phyloP scores from a whole-genome alignment of 257 asterid genomes.

The Solanum medicagineum region DNA sequence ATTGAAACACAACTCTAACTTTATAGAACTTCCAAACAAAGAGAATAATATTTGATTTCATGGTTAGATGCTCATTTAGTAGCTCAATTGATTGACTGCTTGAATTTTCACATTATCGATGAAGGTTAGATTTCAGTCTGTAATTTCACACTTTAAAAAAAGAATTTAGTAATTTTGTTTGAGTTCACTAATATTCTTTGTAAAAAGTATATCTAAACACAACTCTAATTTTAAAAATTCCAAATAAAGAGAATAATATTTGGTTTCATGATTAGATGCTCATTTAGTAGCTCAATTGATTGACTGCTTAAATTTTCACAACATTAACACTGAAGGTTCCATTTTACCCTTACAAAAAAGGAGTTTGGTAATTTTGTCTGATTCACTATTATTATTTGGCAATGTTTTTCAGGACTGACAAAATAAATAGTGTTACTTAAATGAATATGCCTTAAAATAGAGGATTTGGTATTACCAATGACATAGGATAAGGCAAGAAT shows the following conservation, averaged over 20 bases:
- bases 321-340: not conserved
- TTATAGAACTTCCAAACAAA: not conserved
- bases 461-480: conserved; percentile 9
- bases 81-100: not conserved
- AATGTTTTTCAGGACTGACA: not conserved
- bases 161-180: not conserved
- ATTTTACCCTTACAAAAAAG: not conserved
- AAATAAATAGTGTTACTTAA: not conserved
- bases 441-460: not conserved
- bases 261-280: not conserved
- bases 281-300: not conserved
- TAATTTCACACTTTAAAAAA: not conserved
- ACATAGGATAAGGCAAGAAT: conserved; percentile 3
- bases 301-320: not conserved
- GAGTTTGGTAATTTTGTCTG: not conserved
- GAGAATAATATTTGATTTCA: not conserved
- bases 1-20: not conserved
- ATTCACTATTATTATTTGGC: not conserved
- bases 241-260: not conserved
- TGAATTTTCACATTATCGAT: not conserved
- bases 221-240: not conserved
- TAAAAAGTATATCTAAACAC: not conserved
- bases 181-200: not conserved
- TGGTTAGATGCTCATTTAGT: not conserved
- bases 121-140: too few relatives aligned